These are phyloP conservation scores for Podospora conica DNA, from an alignment of 495 filamentous ascomycete species.

Conservation along the genomic window DNA sequence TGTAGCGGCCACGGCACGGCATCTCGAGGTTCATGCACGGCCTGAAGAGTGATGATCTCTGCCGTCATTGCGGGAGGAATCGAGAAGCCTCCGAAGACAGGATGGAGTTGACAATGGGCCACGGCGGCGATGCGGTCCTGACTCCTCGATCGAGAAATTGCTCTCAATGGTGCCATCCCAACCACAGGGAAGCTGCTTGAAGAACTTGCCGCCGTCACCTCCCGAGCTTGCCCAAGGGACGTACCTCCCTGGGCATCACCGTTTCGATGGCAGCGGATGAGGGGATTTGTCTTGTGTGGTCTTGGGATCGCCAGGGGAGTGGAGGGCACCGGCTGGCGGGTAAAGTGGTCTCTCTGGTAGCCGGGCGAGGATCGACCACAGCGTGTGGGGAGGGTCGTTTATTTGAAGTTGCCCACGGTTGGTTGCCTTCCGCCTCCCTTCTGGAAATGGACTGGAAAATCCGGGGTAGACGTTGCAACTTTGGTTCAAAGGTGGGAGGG, in stretches of 20 bases:
- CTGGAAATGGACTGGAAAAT: no score
- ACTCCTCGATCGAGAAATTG: neutral
- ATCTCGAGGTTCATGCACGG: neutral
- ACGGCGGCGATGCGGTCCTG: neutral
- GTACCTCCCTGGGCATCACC: neutral
- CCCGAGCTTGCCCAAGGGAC: neutral
- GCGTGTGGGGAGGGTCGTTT: neutral
- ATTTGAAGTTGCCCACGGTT: neutral
- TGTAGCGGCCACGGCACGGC: neutral
- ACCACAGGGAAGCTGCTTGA: neutral
- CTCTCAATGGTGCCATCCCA: neutral
- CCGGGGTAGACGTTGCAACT: neutral
- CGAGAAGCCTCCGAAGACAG: neutral
- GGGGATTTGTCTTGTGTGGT: neutral
- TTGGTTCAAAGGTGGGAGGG: neutral
- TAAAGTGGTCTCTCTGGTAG: neutral
- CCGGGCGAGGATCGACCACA: neutral
- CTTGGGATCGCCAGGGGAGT: neutral
- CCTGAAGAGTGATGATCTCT: neutral
- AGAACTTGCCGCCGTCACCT: neutral
- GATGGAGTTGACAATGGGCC: no score
- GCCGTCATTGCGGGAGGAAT: neutral
- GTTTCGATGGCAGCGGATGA: neutral
- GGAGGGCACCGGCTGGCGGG: neutral
- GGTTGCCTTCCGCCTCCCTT: neutral